Conservation (phyloP, 352 stramenopile species). For the Phytophthora hibernalis region DNA sequence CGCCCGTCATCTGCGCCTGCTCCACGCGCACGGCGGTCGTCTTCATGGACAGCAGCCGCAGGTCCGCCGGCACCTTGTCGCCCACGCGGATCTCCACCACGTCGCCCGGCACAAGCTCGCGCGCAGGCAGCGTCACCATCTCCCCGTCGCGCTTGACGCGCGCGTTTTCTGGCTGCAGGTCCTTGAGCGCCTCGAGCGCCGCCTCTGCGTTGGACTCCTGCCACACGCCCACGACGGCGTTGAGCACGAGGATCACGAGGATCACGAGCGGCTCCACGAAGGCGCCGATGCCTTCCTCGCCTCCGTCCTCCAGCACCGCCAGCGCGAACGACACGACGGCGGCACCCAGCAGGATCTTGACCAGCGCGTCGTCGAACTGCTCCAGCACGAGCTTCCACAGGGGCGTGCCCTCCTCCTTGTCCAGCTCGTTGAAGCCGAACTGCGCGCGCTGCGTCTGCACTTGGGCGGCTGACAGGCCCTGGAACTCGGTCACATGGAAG, state of each 20-base stretch:
- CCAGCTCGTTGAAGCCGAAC: conserved; percentile 91
- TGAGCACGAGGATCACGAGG: conserved; percentile 96
- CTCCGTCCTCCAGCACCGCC: conserved; percentile 91
- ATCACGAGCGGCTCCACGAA: conserved; percentile 99
- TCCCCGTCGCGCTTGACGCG: conserved; percentile 89
- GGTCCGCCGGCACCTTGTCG: conserved; percentile 98
- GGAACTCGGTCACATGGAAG: conserved; percentile 71
- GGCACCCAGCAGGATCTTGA: conserved; percentile 98
- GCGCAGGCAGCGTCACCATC: conserved; percentile 85
- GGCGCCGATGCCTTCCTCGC: conserved; percentile 84
- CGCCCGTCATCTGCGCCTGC: conserved; percentile 97
- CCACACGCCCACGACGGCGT: conserved; percentile 97
- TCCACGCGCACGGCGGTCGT: conserved; percentile 95
- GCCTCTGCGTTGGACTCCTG: conserved; percentile 95
- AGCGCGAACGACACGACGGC: conserved; percentile 95
- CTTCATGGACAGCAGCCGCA: conserved; percentile 95
- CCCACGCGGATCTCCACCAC: conserved; percentile 96
- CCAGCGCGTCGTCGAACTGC: conserved; percentile 99
- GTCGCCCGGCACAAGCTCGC: conserved; percentile 97
- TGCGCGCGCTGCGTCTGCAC: conserved; percentile 67
- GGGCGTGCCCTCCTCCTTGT: conserved; percentile 90
- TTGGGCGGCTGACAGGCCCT: conserved; percentile 57
- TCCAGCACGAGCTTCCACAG: conserved; percentile 96
- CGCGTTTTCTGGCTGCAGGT: conserved; percentile 94
- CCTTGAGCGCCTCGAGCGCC: conserved; percentile 95